phyloP scores from a whole-genome alignment of 768 basidiomycete genomes.

The Lactarius deliciosus region DNA sequence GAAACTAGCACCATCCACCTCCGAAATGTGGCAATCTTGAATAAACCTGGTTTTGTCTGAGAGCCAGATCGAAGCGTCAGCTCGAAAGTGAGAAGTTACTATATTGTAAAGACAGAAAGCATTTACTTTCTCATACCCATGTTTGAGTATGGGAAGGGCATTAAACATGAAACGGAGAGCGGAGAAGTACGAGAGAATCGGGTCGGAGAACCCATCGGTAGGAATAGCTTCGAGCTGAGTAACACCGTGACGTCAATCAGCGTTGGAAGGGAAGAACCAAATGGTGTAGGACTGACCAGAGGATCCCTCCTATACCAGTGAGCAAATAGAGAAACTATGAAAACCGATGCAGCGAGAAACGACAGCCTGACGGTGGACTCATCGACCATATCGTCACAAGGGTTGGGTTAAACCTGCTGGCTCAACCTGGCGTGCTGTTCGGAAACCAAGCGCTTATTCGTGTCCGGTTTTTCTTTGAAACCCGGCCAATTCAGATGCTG shows the following conservation, averaged over 20 bases:
- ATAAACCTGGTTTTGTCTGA: conserved; percentile 35
- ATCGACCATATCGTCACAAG: too few relatives aligned
- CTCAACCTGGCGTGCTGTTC: too few relatives aligned
- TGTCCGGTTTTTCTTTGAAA: too few relatives aligned
- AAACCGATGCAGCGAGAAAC: too few relatives aligned
- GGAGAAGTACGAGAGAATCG: conserved; percentile 34
- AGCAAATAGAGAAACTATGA: too few relatives aligned
- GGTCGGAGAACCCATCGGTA: conserved; percentile 32
- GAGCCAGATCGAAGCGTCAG: neutral
- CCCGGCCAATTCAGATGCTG: too few relatives aligned
- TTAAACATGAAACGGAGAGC: conserved; percentile 8
- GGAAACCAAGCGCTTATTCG: too few relatives aligned
- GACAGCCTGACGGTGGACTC: too few relatives aligned
- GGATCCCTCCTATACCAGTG: too few relatives aligned
- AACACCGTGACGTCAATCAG: neutral
- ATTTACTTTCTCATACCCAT: conserved; percentile 16
- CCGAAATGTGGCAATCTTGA: conserved; percentile 35
- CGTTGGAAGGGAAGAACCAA: too few relatives aligned
- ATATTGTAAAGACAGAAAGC: neutral
- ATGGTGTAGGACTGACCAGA: too few relatives aligned
- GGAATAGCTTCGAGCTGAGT: conserved; percentile 33
- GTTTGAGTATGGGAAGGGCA: neutral
- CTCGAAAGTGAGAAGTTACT: neutral
- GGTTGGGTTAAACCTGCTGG: too few relatives aligned
- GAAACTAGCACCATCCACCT: conserved; percentile 45